Evolutionary conservation across 345 rosid species (phyloP).

Genomic region (Syzygium jambos): DNA sequence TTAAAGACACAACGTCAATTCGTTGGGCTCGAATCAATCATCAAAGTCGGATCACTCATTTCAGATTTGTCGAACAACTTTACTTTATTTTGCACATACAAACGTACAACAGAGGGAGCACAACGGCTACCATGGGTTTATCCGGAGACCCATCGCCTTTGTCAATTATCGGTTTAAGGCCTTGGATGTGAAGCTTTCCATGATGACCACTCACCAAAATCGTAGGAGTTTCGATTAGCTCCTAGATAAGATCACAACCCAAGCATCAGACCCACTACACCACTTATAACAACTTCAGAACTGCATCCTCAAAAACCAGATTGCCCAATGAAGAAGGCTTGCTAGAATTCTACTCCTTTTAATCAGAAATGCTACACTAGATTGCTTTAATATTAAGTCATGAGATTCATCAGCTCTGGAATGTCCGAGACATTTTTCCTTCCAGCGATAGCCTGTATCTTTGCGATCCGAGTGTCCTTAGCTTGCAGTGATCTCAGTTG

Average conservation of each 20-base stretch:
- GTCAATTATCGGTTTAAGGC: constrained; percentile 62
- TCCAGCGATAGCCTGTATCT: constrained; percentile 46
- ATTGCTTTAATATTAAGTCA: background rate
- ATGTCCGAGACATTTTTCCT: constrained; percentile 63
- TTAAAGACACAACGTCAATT: too few relatives aligned
- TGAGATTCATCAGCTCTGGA: constrained; percentile 36
- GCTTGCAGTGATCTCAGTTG: constrained; percentile 49
- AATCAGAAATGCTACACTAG: background rate
- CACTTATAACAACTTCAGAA: background rate
- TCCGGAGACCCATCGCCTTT: constrained; percentile 63
- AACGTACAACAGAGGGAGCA: too few relatives aligned
- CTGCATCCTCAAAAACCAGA: background rate
- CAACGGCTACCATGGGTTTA: constrained; percentile 64
- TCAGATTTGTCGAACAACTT: too few relatives aligned
- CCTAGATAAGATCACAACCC: constrained; percentile 13
- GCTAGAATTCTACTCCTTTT: background rate
- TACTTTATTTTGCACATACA: too few relatives aligned
- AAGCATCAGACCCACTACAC: background rate
- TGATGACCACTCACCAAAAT: constrained; percentile 71
- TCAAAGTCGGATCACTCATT: too few relatives aligned
- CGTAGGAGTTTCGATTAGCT: constrained; percentile 30
- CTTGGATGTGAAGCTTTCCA: constrained; percentile 69
- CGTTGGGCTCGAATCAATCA: too few relatives aligned
- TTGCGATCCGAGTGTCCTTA: constrained; percentile 42
- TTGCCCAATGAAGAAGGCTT: background rate